Evolutionary conservation across 257 asterid genomes (phyloP).

Genomic region (Rauvolfia tetraphylla): DNA sequence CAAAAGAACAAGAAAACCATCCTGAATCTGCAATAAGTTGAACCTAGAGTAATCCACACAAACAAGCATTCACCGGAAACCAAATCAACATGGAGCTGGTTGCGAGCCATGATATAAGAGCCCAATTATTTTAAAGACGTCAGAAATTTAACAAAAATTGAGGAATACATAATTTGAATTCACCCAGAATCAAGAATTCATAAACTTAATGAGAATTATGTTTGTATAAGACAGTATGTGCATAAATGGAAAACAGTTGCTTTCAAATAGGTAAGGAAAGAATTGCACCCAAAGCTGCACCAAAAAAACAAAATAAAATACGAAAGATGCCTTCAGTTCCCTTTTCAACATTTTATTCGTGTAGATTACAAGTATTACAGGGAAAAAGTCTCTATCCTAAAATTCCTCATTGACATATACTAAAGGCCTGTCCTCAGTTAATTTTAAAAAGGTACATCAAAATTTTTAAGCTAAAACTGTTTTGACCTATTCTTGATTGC

Average conservation of each 20-base stretch:
- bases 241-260: not conserved
- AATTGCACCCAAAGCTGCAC: not conserved
- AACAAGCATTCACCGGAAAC: not conserved
- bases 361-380: too few relatives aligned
- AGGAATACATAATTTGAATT: not conserved
- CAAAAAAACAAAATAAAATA: not conserved
- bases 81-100: not conserved
- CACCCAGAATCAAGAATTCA: not conserved
- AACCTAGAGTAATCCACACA: not conserved
- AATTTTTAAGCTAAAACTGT: too few relatives aligned
- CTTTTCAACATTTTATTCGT: not conserved
- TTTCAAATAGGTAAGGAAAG: not conserved
- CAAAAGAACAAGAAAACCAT: not conserved
- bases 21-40: not conserved
- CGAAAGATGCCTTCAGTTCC: not conserved
- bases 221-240: not conserved
- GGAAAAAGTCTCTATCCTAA: not conserved
- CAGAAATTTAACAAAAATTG: not conserved
- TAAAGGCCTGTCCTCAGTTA: too few relatives aligned
- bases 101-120: not conserved
- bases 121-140: not conserved
- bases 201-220: not conserved
- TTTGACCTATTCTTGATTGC: too few relatives aligned
- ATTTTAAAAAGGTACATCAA: too few relatives aligned
- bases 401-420: not conserved